Percentiles rank a stretch among this genome's conserved stretches.
Evolutionary conservation across 441 rosid genomes (phyloP).

Genomic region (Euphorbia corollata): DNA sequence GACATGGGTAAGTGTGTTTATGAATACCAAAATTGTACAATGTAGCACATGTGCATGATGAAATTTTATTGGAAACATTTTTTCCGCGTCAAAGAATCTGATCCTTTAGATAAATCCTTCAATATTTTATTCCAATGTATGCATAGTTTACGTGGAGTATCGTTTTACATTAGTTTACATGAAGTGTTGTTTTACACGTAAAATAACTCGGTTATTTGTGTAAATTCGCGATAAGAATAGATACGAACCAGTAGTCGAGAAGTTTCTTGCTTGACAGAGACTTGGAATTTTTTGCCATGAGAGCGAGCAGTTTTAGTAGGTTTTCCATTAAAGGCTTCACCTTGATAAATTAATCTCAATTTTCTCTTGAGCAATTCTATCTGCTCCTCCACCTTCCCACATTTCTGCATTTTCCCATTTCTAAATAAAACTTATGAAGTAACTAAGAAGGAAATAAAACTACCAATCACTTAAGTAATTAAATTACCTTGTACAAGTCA

Average conservation of each 20-base stretch:
- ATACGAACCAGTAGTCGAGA: conserved; percentile 52
- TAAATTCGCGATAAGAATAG: not conserved
- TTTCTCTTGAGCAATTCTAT: conserved; percentile 64
- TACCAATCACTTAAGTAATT: not conserved
- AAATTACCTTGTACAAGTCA: conserved; percentile 74
- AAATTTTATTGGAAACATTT: too few relatives aligned
- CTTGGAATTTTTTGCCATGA: conserved; percentile 88
- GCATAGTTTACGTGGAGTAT: too few relatives aligned
- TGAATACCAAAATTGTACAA: too few relatives aligned
- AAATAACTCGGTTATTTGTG: too few relatives aligned
- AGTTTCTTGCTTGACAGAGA: conserved; percentile 75
- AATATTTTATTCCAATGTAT: too few relatives aligned
- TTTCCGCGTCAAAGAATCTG: too few relatives aligned
- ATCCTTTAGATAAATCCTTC: too few relatives aligned
- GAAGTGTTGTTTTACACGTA: too few relatives aligned
- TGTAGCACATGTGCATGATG: too few relatives aligned
- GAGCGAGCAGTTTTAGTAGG: conserved; percentile 85
- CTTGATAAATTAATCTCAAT: conserved; percentile 62
- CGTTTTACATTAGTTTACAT: too few relatives aligned
- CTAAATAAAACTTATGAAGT: not conserved
- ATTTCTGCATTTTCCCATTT: conserved; percentile 40
- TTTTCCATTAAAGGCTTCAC: conserved; percentile 72
- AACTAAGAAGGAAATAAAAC: too few relatives aligned
- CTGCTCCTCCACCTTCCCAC: conserved; percentile 73
- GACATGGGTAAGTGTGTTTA: too few relatives aligned